These are phyloP conservation scores for Aeschynomene evenia DNA, from an alignment of 306 rosid species.

Conservation along the genomic window DNA sequence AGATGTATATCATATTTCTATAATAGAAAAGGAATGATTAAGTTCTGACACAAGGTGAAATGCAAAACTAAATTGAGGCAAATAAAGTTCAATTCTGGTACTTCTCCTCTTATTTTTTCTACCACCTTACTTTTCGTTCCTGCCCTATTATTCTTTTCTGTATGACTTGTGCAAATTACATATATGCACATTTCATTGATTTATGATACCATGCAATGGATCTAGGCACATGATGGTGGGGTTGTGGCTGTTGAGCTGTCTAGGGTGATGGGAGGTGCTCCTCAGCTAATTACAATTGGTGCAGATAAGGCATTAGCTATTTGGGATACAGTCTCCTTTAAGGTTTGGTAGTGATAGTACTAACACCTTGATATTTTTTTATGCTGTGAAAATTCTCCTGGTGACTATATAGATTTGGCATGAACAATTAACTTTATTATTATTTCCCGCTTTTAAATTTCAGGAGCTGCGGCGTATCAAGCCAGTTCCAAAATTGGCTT, in stretches of 20 bases:
- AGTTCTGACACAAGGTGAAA: neutral
- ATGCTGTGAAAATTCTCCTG: slow-evolving; percentile 20
- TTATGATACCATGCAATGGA: slow-evolving; percentile 28
- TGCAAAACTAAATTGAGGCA: slow-evolving; percentile 5
- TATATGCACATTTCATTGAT: slow-evolving; percentile 25
- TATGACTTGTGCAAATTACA: slow-evolving; percentile 4
- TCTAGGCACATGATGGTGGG: slow-evolving; percentile 97
- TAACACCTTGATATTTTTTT: slow-evolving; percentile 6
- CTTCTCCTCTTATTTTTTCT: neutral
- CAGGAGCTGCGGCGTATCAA: slow-evolving; percentile 96
- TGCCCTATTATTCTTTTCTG: slow-evolving; percentile 8
- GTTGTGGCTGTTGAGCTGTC: slow-evolving; percentile 98
- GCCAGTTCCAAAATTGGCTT: slow-evolving; percentile 93
- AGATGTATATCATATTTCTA: slow-evolving; percentile 19
- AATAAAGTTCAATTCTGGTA: slow-evolving; percentile 1
- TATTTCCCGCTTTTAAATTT: slow-evolving; percentile 24
- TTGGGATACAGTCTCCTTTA: slow-evolving; percentile 96
- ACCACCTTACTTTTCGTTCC: slow-evolving; percentile 15
- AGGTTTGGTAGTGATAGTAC: slow-evolving; percentile 47
- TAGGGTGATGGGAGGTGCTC: slow-evolving; percentile 93
- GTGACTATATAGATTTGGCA: slow-evolving; percentile 29
- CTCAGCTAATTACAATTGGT: slow-evolving; percentile 97
- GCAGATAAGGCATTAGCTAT: slow-evolving; percentile 97
- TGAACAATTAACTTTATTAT: neutral
- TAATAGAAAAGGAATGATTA: neutral